Conservation (phyloP, 345 rosid species). For the Cardamine resedifolia region DNA sequence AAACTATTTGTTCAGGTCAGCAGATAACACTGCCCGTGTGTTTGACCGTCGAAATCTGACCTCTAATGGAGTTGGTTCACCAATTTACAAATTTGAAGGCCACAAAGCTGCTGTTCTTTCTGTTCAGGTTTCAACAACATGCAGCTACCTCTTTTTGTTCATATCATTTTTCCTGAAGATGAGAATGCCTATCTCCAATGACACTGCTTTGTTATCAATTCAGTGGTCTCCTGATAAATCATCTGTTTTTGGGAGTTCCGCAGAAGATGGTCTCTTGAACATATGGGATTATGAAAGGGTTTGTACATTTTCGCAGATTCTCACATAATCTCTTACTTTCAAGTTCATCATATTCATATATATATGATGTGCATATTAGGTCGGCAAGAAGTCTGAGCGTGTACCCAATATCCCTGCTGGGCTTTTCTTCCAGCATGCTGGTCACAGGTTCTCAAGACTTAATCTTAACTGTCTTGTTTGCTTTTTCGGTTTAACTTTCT, state of each 20-base stretch:
- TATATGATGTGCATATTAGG: constrained; percentile 30
- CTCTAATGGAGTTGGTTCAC: constrained; percentile 74
- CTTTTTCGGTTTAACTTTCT: too few species aligned
- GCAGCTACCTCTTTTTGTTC: neutral
- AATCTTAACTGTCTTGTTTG: neutral
- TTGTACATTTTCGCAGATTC: constrained; percentile 10
- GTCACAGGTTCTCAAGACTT: constrained; percentile 55
- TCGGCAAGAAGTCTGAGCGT: constrained; percentile 48
- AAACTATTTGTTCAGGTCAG: constrained; percentile 55
- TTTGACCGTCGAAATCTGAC: constrained; percentile 83
- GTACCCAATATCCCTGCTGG: constrained; percentile 51
- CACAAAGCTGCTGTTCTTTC: constrained; percentile 90
- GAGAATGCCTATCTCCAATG: neutral
- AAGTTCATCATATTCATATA: constrained; percentile 3
- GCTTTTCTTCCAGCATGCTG: constrained; percentile 71
- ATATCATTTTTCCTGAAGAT: neutral
- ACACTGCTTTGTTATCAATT: constrained; percentile 13
- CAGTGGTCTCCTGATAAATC: constrained; percentile 94
- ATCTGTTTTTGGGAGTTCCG: constrained; percentile 95
- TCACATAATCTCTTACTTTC: neutral
- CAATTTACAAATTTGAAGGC: constrained; percentile 80
- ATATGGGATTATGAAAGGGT: constrained; percentile 96
- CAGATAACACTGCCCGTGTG: constrained; percentile 78
- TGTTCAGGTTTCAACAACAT: constrained; percentile 64
- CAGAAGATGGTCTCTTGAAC: constrained; percentile 92